phyloP scores from a whole-genome alignment of 805 yeast species.

The Yarrowia alimentaria region DNA sequence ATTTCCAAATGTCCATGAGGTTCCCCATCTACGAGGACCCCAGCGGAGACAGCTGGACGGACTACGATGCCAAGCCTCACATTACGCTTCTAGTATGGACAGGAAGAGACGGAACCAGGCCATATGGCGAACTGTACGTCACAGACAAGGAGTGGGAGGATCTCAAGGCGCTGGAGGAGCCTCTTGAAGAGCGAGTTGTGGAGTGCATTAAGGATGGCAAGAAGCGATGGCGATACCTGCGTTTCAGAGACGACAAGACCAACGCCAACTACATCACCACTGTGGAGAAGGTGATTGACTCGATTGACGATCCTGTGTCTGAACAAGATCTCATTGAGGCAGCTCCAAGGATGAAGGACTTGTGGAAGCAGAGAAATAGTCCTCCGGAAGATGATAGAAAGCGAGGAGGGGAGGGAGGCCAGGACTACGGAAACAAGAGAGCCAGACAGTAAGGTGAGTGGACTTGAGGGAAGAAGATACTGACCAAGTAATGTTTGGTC shows the following conservation, averaged over 20 bases:
- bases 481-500: no score
- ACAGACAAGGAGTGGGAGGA: constrained; percentile 77
- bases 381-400: constrained; percentile 6
- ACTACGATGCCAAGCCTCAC: constrained; percentile 77
- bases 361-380: constrained; percentile 58
- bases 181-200: constrained; percentile 82
- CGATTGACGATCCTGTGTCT: constrained; percentile 82
- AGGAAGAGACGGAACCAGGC: constrained; percentile 58
- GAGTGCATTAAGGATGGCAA: constrained; percentile 72
- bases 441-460: constrained; percentile 4
- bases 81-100: constrained; percentile 74
- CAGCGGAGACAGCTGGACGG: constrained; percentile 55
- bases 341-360: constrained; percentile 53
- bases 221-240: constrained; percentile 75
- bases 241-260: constrained; percentile 90
- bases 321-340: constrained; percentile 68
- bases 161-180: constrained; percentile 67
- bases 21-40: constrained; percentile 61
- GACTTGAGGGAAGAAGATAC: no score
- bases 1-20: constrained; percentile 67
- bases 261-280: constrained; percentile 83
- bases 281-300: constrained; percentile 75
- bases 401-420: constrained; percentile 11
- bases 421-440: not conserved
- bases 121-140: constrained; percentile 62